Evolutionary conservation across 129 eudicot genomes (phyloP), one percentile per base, ranked within the genome.

Genomic region (Dittrichia graveolens): DNA sequence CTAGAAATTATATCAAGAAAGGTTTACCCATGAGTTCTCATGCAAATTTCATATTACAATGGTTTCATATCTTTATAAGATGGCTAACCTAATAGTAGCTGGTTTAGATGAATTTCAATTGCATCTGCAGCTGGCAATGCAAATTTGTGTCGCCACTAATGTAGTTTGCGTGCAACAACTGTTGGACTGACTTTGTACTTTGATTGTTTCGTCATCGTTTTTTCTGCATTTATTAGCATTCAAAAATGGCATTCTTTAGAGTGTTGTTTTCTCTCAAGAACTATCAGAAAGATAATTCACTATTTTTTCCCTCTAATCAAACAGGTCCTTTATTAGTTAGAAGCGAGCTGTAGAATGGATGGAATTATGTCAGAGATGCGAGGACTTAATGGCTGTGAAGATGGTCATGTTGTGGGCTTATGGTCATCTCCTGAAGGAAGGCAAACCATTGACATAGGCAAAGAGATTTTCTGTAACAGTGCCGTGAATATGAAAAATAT

Each of bases 391-490:
- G 41, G 74, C 62, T 66, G 7, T 70, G 84, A 70, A 69, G 83
- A 67, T 62, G 81, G 66, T 49, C 81, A 83, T 24, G 50, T 59
- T 57, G 83, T 79, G 49, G 69, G 65, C 47, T 82, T 86, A 74
- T 84, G 95, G 91, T 83, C 96, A 69, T 86, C 89, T 62, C 75
- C 84, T 11, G 88, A 82, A 78, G 89, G 91, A 59, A 86, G 85
- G 41, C 64, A 58, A 45, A 75, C 24, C 11, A 71, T 89, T 80
- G 86, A 74, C 34, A 83, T 85, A n/a, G 93, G 97, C 55, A 94
- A 86, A 59, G 88, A 81, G 64, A 86, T 94, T 6, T 90, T 90
- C 76, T 94, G 96, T 53, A 93, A 93, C 67, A 89, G 98, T 74
- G 89, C 96, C 41, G 79, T 93, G 44, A 89, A 89, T 79, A 89